Evolutionary conservation across 768 basidiomycete species (phyloP).

Genomic region (Aureoboletus auriporus): DNA sequence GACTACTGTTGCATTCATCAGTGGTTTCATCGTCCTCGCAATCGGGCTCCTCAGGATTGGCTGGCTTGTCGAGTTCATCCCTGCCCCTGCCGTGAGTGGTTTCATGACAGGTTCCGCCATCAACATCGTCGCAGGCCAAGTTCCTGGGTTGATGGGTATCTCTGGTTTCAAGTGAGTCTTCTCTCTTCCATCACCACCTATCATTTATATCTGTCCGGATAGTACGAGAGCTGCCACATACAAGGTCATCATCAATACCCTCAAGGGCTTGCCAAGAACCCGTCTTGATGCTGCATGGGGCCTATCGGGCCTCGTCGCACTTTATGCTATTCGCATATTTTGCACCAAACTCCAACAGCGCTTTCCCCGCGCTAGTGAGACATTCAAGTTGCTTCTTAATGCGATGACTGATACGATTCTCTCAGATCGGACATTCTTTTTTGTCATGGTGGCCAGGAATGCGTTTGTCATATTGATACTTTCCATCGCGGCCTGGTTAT

Average conservation of each 20-base stretch:
- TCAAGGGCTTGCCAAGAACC: constrained; percentile 74
- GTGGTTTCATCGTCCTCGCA: constrained; percentile 86
- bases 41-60: constrained; percentile 88
- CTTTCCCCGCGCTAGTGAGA: constrained; percentile 60
- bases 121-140: constrained; percentile 83
- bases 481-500: constrained; percentile 85
- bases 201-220: constrained; percentile 3
- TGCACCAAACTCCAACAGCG: constrained; percentile 50
- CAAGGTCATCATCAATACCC: constrained; percentile 86
- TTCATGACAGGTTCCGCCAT: constrained; percentile 99
- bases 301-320: constrained; percentile 61
- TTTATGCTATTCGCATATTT: constrained; percentile 64
- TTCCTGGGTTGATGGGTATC: constrained; percentile 88
- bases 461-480: constrained; percentile 87
- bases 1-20: constrained; percentile 77
- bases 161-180: constrained; percentile 70
- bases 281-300: constrained; percentile 89
- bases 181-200: background rate
- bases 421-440: constrained; percentile 70
- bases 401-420: background rate
- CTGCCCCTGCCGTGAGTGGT: constrained; percentile 76
- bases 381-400: background rate
- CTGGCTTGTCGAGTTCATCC: constrained; percentile 95
- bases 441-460: constrained; percentile 70
- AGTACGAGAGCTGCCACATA: constrained; percentile 87